phyloP scores from a whole-genome alignment of 768 basidiomycete genomes.

The Heimioporus sp. region DNA sequence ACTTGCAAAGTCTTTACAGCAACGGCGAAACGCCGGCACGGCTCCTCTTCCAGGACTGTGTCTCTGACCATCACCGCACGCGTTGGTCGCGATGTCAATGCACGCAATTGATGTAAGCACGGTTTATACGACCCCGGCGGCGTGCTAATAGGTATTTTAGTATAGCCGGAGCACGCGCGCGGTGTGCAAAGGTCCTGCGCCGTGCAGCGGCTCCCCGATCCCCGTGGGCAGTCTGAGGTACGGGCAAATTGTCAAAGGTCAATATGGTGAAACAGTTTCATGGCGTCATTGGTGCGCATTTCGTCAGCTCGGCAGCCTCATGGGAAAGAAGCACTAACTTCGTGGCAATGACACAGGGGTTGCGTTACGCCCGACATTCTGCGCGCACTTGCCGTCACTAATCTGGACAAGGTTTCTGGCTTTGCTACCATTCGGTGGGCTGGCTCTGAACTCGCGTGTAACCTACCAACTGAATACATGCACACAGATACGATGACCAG shows the following conservation, averaged over 20 bases:
- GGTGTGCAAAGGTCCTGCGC: slow-evolving; percentile 62
- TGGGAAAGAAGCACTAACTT: slow-evolving; percentile 11
- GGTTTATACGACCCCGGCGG: not conserved
- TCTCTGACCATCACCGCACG: not conserved
- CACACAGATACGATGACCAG: slow-evolving; percentile 55
- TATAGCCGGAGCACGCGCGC: slow-evolving; percentile 71
- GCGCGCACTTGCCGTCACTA: slow-evolving; percentile 41
- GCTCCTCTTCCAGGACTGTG: not conserved
- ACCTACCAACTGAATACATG: not conserved
- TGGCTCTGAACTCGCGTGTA: not conserved
- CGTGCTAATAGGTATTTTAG: slow-evolving; percentile 36
- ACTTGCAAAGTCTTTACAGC: not conserved
- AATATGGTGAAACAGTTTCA: slow-evolving; percentile 61
- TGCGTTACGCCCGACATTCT: slow-evolving; percentile 66
- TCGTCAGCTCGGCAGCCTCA: slow-evolving; percentile 4
- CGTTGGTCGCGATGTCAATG: slow-evolving; percentile 8
- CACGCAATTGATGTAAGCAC: slow-evolving; percentile 34
- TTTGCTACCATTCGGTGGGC: slow-evolving; percentile 52
- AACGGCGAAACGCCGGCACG: not conserved
- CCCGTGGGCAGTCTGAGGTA: slow-evolving; percentile 63
- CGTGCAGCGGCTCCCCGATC: slow-evolving; percentile 56
- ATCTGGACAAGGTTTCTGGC: slow-evolving; percentile 45
- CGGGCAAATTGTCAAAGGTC: slow-evolving; percentile 44
- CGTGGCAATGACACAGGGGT: slow-evolving; percentile 46
- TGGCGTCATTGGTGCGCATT: slow-evolving; percentile 73